Evolutionary conservation across 352 stramenopile species (phyloP), one percentile per base, ranked within the genome.

Genomic region (Pythium sp.): DNA sequence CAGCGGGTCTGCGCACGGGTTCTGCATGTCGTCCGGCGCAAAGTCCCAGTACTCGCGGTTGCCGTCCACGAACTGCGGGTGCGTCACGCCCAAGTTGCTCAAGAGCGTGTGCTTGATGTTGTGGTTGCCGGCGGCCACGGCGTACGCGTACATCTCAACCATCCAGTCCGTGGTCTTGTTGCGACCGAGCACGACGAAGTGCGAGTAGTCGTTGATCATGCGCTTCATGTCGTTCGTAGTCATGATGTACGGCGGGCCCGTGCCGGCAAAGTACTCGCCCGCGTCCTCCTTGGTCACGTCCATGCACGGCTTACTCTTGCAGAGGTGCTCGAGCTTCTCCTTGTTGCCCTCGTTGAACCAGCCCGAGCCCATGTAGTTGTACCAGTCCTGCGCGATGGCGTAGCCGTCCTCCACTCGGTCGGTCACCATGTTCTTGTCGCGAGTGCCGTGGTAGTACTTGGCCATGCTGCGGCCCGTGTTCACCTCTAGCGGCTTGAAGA

Each of bases 61-160:
- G 0, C 49, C 62, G 3, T 58, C 43, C 20, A 72, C 69, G 36
- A 78, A 56, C 36, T 72, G 75, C 22, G 81, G 81, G 36, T 85
- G 79, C 30, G 77, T 89, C 9, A 69, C 41, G 18, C 72, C 79
- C 58, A 89, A 64, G 59, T 87, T 64, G 5, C 68, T 81, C 46
- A 87, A 26, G 7, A 85, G 47, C 34, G 78, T 89, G 72, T 87
- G 79, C 59, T 84, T 81, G 60, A 89, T 89, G 32, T 66, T 70
- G 46, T 86, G 72, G 49, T 85, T 84, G 53, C 69, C 81, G 2
- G 76, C 79, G n/a, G 79, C 73, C 43, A 85, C 41, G 3, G 73
- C 70, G 62, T 83, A 89, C 22, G 71, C 81, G 55, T 82, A 81
- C 81, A 87, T 89, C 65, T 89, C 81, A 34, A 78, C 72, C 79